Evolutionary conservation across 1,139 yeast species (phyloP).

Genomic region (Scheffersomyces stambukii): DNA sequence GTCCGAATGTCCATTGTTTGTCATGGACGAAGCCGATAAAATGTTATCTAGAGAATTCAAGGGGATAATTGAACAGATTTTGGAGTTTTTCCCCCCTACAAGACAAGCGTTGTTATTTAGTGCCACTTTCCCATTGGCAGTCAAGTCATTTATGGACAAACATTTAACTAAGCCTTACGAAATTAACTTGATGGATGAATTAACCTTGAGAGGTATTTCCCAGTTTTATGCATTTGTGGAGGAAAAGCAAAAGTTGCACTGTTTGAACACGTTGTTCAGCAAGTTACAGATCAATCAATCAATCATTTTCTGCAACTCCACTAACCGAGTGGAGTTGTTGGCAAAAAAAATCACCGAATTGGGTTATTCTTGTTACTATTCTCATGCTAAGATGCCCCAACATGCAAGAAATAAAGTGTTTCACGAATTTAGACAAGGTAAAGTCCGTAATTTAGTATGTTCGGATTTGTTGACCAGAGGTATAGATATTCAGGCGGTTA

Average conservation of each 20-base stretch:
- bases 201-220: slow-evolving; percentile 92
- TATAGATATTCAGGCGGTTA: slow-evolving; percentile 98
- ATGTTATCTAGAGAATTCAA: slow-evolving; percentile 91
- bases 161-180: slow-evolving; percentile 92
- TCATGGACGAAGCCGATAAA: slow-evolving; percentile 99
- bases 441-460: slow-evolving; percentile 94
- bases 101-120: slow-evolving; percentile 88
- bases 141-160: slow-evolving; percentile 87
- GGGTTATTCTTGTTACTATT: slow-evolving; percentile 94
- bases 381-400: slow-evolving; percentile 98
- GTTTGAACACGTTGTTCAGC: slow-evolving; percentile 90
- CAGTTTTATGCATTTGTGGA: slow-evolving; percentile 98
- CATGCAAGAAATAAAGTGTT: slow-evolving; percentile 95
- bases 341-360: slow-evolving; percentile 95
- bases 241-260: slow-evolving; percentile 92
- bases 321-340: slow-evolving; percentile 89
- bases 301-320: slow-evolving; percentile 93
- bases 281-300: slow-evolving; percentile 95
- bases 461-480: slow-evolving; percentile 97
- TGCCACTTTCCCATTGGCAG: slow-evolving; percentile 95
- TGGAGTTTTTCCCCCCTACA: slow-evolving; percentile 71
- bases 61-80: slow-evolving; percentile 81
- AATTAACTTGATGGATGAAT: slow-evolving; percentile 95
- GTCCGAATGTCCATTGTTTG: slow-evolving; percentile 80
- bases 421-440: slow-evolving; percentile 98